Evolutionary conservation across 768 basidiomycete genomes (phyloP).

Genomic region (Boletus eberwhitei): DNA sequence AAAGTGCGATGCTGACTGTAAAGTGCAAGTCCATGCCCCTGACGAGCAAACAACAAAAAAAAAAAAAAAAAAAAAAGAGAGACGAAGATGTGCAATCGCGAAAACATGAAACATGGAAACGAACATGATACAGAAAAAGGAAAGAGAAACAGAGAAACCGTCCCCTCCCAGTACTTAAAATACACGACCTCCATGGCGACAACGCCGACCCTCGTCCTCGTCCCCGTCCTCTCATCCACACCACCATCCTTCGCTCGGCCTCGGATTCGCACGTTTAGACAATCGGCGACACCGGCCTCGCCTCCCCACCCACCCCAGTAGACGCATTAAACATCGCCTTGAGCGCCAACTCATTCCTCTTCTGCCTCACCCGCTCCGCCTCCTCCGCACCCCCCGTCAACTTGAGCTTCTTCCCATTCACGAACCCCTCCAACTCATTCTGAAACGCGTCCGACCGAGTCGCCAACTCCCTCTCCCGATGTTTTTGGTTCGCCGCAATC

Average conservation of each 20-base stretch:
- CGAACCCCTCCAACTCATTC: constrained; percentile 81
- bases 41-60: neutral
- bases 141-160: neutral
- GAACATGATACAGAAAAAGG: neutral
- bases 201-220: too few species aligned
- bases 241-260: neutral
- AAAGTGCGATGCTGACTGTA: neutral
- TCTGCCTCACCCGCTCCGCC: constrained; percentile 82
- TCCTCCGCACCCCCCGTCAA: constrained; percentile 97
- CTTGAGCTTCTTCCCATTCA: constrained; percentile 81
- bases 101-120: neutral
- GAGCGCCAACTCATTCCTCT: constrained; percentile 76
- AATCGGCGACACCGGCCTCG: constrained; percentile 5
- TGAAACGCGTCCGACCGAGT: constrained; percentile 79
- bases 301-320: constrained; percentile 1
- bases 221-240: neutral
- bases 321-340: constrained; percentile 77
- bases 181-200: neutral
- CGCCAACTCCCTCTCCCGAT: constrained; percentile 71
- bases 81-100: neutral
- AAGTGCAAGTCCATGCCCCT: neutral
- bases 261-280: neutral
- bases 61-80: neutral
- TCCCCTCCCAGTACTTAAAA: neutral
- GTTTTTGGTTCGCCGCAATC: constrained; percentile 85